phyloP scores from a whole-genome alignment of 495 filamentous ascomycete species.

The Wilcoxina mikolae region DNA sequence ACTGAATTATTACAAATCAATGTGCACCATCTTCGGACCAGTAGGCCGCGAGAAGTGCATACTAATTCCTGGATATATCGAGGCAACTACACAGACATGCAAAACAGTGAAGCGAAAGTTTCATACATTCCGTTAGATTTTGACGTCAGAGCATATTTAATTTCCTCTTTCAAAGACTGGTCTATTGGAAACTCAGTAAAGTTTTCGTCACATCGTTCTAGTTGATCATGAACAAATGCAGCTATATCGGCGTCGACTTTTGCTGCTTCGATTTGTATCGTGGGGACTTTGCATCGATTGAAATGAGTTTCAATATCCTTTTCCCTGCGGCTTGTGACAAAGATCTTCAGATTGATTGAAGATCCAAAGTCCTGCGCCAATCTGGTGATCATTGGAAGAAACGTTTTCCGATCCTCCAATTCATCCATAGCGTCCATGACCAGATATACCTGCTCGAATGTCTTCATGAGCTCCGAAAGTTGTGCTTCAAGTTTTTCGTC shows the following conservation, averaged over 20 bases:
- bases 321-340: conserved; percentile 8
- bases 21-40: too few species aligned
- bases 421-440: conserved; percentile 12
- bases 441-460: conserved; percentile 5
- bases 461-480: neutral
- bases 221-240: neutral
- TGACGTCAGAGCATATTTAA: neutral
- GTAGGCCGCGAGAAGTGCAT: too few species aligned
- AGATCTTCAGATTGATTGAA: conserved; percentile 2
- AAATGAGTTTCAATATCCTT: neutral
- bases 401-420: neutral
- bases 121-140: neutral
- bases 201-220: neutral
- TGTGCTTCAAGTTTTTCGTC: neutral
- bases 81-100: neutral
- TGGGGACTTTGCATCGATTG: neutral
- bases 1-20: neutral
- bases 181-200: neutral
- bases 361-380: neutral
- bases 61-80: too few species aligned
- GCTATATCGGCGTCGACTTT: neutral
- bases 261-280: neutral
- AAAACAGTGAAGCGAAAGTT: too few species aligned
- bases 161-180: neutral
- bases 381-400: conserved; percentile 2